Conservation (phyloP, 1,284 basidiomycete genomes). For the Blastosporella zonata region DNA sequence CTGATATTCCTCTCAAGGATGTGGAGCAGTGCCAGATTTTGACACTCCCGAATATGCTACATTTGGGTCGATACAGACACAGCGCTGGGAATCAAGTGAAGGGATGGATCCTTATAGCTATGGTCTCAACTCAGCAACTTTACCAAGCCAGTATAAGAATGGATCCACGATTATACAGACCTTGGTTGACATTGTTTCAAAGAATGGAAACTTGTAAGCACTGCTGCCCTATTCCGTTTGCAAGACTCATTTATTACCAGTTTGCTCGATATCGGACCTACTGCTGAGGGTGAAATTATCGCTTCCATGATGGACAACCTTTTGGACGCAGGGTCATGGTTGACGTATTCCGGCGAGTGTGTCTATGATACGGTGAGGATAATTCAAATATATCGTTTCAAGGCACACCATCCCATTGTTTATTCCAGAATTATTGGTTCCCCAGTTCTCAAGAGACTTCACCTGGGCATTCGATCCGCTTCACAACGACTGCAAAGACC, state of each 20-base stretch:
- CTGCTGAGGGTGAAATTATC: constrained; percentile 50
- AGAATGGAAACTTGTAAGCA: constrained; percentile 53
- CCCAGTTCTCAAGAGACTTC: constrained; percentile 35
- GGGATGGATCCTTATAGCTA: constrained; percentile 50
- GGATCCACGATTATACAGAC: constrained; percentile 47
- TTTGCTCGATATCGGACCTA: constrained; percentile 53
- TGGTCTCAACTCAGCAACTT: constrained; percentile 42
- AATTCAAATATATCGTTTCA: background rate
- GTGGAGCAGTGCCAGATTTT: constrained; percentile 46
- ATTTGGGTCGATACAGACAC: constrained; percentile 47
- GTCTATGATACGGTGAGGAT: constrained; percentile 47
- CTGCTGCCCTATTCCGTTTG: background rate
- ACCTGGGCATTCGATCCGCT: constrained; percentile 36
- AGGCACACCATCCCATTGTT: background rate
- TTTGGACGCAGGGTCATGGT: constrained; percentile 49
- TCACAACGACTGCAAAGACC: constrained; percentile 45
- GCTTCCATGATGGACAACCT: constrained; percentile 43
- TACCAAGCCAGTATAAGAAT: constrained; percentile 46
- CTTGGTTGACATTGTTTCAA: constrained; percentile 52
- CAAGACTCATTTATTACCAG: constrained; percentile 23
- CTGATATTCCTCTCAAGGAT: constrained; percentile 27
- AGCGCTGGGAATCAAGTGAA: constrained; percentile 56
- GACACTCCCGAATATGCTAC: constrained; percentile 57
- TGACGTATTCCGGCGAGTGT: constrained; percentile 46
- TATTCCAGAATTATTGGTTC: constrained; percentile 39